Evolutionary conservation across 345 rosid species (phyloP), one percentile per base, ranked within the genome.

Genomic region (Hibiscus trionum): DNA sequence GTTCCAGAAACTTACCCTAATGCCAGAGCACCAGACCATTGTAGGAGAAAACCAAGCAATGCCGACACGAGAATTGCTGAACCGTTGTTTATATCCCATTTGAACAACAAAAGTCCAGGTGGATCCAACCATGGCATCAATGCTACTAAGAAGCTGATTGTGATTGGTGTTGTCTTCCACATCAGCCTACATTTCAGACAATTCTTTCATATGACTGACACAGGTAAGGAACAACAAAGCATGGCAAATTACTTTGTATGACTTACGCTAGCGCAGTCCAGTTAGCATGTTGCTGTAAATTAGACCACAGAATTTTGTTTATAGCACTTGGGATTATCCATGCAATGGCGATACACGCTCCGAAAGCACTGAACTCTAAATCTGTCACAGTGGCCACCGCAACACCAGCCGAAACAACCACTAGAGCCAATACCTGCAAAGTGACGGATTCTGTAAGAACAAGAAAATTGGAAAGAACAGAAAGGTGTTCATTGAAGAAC

Each of bases 1-100:
- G 42, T 37, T 37, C 42, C 42, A 49, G 19, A 44, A 9, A 73
- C 87, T 82, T 75, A 95, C 98, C 99, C 97, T 8, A 95, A 91
- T 49, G 98, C 98, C 75, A 95, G 83, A 59, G 98, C 99, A 17
- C 98, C 99, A 7, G 98, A 95, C 98, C 97, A 90, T 50, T 95
- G 99, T 16, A 95, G 87, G 57, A 92, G 94, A 73, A 95, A 95
- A 33, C 99, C 99, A 11, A 95, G 87, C 55, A 89, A 81, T 67
- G 98, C 98, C n/a, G 98, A 89, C 26, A 87, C 26, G 57, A 92
- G 83, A 71, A 95, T 78, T 0, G 97, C 87, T 0, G 86, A 77
- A 31, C 90, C 78, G 75, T 88, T 95, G 33, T 68, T 76, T 49
- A 87, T 53, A 82, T 95, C 82, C 99, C 99, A 95, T 59, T 89